These are phyloP conservation scores for Candida sithepensis DNA, from an alignment of 805 yeast species.

Conservation along the genomic window DNA sequence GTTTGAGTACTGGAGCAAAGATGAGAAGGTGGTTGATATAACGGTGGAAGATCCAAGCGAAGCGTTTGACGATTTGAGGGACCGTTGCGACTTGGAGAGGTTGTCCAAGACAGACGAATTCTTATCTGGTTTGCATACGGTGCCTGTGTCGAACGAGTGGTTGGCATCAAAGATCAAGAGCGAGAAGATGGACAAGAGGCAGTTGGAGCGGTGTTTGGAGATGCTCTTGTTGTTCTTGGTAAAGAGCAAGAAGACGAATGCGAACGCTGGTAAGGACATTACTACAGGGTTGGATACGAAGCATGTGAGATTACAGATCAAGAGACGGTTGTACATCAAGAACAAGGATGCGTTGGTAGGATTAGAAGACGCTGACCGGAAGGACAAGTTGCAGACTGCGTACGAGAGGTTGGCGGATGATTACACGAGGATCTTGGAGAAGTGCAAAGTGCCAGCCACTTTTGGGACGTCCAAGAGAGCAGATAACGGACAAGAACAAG, in stretches of 20 bases:
- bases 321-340: conserved; percentile 69
- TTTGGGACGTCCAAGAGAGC: conserved; percentile 11
- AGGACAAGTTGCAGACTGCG: conserved; percentile 73
- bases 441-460: conserved; percentile 15
- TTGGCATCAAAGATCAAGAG: conserved; percentile 32
- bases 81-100: conserved; percentile 67
- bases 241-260: conserved; percentile 15
- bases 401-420: conserved; percentile 67
- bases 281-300: conserved; percentile 27
- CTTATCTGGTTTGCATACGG: conserved; percentile 25
- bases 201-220: conserved; percentile 73
- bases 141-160: conserved; percentile 36
- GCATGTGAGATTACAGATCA: conserved; percentile 58
- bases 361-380: conserved; percentile 58
- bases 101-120: conserved; percentile 33
- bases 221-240: conserved; percentile 54
- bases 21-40: conserved; percentile 57
- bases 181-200: conserved; percentile 70
- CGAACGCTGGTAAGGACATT: conserved; percentile 7
- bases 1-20: conserved; percentile 51
- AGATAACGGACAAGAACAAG: conserved; percentile 2
- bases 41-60: conserved; percentile 96
- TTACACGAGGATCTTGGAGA: conserved; percentile 53
- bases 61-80: conserved; percentile 86
- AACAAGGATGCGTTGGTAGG: conserved; percentile 75